phyloP scores from a whole-genome alignment of 176 grass and related monocot genomes.

The Oryza coarctata region DNA sequence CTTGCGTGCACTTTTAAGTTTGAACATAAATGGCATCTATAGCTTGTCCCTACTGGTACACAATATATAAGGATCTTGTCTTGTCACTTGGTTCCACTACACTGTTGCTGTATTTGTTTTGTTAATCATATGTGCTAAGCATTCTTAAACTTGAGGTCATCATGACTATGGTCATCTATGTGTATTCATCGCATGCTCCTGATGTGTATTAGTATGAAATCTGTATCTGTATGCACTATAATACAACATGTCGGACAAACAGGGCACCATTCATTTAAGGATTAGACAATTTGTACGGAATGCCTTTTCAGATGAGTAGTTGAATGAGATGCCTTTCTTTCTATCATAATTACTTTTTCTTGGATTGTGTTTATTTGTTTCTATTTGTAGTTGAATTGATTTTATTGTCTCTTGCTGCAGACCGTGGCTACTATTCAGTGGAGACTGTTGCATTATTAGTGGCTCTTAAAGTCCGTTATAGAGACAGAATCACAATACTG shows the following conservation, averaged over 20 bases:
- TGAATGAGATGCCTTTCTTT: conserved; percentile 7
- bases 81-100: not conserved
- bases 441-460: conserved; percentile 65
- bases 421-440: conserved; percentile 82
- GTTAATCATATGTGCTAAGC: not conserved
- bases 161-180: not conserved
- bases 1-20: not conserved
- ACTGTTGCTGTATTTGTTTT: not conserved
- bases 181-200: not conserved
- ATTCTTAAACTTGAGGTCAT: not conserved
- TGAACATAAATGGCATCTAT: not conserved
- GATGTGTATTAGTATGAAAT: not conserved
- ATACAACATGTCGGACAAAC: not conserved
- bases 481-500: conserved; percentile 79
- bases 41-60: not conserved
- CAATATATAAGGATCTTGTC: not conserved
- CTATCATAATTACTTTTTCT: conserved; percentile 14
- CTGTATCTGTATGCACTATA: not conserved
- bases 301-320: conserved; percentile 4
- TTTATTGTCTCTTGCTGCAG: conserved; percentile 44
- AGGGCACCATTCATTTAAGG: not conserved
- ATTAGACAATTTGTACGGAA: not conserved
- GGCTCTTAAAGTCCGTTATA: conserved; percentile 68
- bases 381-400: conserved; percentile 10
- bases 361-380: conserved; percentile 16